These are phyloP conservation scores for Hymenoscyphus fraxineus DNA, from an alignment of 2,329 filamentous ascomycete species.

Conservation along the genomic window DNA sequence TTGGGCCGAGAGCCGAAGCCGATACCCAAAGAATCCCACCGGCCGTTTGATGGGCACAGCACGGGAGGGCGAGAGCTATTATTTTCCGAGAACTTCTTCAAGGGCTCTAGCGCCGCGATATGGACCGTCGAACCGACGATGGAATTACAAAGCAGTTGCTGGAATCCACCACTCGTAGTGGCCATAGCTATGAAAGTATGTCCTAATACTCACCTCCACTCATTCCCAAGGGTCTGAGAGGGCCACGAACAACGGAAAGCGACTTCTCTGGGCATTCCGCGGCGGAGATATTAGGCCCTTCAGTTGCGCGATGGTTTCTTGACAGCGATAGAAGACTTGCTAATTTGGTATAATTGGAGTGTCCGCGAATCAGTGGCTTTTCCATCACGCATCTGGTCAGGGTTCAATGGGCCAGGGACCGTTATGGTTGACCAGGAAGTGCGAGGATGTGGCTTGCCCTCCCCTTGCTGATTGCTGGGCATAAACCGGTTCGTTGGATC, in stretches of 20 bases:
- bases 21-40: neutral
- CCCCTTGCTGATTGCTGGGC: neutral
- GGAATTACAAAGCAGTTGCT: neutral
- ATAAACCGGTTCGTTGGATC: neutral
- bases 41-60: neutral
- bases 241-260: too few relatives aligned
- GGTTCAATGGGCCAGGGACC: neutral
- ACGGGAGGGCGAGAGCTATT: too few relatives aligned
- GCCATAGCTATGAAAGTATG: too few relatives aligned
- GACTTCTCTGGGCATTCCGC: too few relatives aligned
- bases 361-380: neutral
- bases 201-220: too few relatives aligned
- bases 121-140: too few relatives aligned
- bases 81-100: too few relatives aligned
- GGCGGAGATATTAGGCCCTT: neutral
- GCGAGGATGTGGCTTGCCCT: slow-evolving; percentile 8
- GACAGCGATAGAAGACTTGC: neutral
- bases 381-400: neutral
- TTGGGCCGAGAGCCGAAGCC: neutral
- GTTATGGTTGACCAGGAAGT: neutral
- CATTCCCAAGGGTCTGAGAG: too few relatives aligned
- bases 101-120: too few relatives aligned
- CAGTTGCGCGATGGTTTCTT: neutral
- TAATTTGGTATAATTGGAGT: neutral
- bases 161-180: too few relatives aligned